Percentiles rank a stretch among this genome's conserved stretches.
Evolutionary conservation across 495 filamentous ascomycete genomes (phyloP).

Genomic region (Hyaloscypha hepaticicola): DNA sequence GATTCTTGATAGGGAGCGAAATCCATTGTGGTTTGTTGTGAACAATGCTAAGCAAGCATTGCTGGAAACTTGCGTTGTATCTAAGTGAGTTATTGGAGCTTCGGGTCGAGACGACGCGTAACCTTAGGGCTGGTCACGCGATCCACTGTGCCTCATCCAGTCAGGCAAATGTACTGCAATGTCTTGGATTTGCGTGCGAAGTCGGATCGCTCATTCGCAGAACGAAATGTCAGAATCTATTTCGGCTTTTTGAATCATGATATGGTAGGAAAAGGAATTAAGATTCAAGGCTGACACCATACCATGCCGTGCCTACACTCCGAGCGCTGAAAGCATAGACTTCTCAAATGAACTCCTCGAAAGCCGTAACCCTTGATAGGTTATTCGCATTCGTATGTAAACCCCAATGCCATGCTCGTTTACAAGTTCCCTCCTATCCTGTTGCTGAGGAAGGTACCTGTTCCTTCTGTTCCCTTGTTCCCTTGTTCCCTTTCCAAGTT

Average conservation of each 20-base stretch:
- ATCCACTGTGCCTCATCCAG: background rate
- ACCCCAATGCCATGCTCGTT: background rate
- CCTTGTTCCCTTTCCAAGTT: conserved; percentile 9
- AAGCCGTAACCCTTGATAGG: conserved; percentile 18
- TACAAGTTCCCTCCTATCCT: conserved; percentile 4
- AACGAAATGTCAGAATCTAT: background rate
- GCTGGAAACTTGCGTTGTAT: background rate
- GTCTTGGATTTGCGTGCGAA: background rate
- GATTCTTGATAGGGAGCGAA: conserved; percentile 95
- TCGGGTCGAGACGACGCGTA: background rate
- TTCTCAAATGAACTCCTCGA: conserved; percentile 21
- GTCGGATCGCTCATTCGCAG: background rate
- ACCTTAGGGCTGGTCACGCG: background rate
- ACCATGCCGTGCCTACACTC: conserved; percentile 8
- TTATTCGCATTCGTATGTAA: conserved; percentile 19
- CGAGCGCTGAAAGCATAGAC: conserved; percentile 16
- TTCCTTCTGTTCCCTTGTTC: background rate
- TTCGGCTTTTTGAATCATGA: conserved; percentile 3
- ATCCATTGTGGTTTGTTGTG: conserved; percentile 58
- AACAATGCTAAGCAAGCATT: background rate
- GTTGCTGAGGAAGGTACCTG: background rate
- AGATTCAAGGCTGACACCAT: conserved; percentile 11
- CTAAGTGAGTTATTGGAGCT: background rate
- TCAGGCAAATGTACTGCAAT: background rate
- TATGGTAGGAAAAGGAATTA: background rate